Conservation (phyloP, 495 filamentous ascomycete species). For the Xylaria castorea region DNA sequence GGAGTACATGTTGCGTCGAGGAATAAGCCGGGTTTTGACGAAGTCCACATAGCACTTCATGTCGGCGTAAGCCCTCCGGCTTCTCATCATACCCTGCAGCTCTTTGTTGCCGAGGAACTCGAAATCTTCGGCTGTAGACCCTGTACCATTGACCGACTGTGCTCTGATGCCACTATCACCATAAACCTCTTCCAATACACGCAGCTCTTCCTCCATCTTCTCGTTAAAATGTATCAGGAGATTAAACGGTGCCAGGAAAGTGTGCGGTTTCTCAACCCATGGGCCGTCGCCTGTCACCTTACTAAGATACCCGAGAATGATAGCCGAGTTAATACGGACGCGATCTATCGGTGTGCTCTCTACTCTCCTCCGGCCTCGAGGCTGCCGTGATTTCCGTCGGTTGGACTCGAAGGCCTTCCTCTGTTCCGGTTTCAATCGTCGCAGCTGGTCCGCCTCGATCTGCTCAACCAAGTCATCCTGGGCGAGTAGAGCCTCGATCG, state of each 20-base stretch:
- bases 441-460: conserved; percentile 25
- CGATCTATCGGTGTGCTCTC: conserved; percentile 41
- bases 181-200: conserved; percentile 44
- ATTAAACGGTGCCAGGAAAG: conserved; percentile 50
- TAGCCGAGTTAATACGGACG: conserved; percentile 49
- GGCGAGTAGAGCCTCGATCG: conserved; percentile 42
- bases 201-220: conserved; percentile 43
- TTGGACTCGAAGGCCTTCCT: conserved; percentile 28
- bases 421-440: conserved; percentile 25
- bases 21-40: conserved; percentile 46
- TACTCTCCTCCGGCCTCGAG: conserved; percentile 32
- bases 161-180: conserved; percentile 27
- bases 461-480: conserved; percentile 32
- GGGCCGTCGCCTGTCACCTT: conserved; percentile 36
- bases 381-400: conserved; percentile 30
- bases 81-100: conserved; percentile 39
- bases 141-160: background rate
- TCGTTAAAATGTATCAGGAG: conserved; percentile 47
- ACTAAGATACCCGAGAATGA: conserved; percentile 43
- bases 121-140: background rate
- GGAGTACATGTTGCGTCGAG: conserved; percentile 35
- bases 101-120: conserved; percentile 39
- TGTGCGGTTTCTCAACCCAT: conserved; percentile 38
- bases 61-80: conserved; percentile 40
- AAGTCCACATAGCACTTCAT: conserved; percentile 48